Evolutionary conservation across 176 grass and related monocot species (phyloP).

Genomic region (Musa acuminata): DNA sequence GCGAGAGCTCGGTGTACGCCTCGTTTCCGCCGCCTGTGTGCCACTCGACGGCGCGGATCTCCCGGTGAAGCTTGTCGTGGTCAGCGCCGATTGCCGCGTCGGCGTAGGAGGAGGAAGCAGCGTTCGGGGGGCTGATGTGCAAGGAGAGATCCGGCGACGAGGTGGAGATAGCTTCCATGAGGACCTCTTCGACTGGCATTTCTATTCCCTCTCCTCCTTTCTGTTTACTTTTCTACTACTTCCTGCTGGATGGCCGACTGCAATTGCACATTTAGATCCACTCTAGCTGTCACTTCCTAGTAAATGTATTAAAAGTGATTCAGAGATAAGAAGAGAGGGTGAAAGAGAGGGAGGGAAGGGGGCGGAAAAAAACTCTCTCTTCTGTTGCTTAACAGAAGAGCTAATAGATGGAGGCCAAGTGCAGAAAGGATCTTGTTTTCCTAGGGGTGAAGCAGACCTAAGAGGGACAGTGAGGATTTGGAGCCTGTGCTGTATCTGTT

Average conservation of each 20-base stretch:
- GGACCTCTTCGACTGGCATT: background rate
- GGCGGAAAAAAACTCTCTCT: background rate
- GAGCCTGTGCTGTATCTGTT: background rate
- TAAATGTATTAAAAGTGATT: too few relatives aligned
- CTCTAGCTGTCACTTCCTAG: too few relatives aligned
- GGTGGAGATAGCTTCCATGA: slow-evolving; percentile 27
- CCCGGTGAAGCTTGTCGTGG: background rate
- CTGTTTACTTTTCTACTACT: background rate
- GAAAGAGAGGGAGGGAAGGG: background rate
- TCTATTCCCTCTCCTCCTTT: background rate
- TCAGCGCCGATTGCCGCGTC: background rate
- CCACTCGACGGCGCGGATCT: slow-evolving; percentile 4
- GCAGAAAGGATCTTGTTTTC: background rate
- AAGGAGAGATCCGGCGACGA: slow-evolving; percentile 31
- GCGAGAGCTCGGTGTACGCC: slow-evolving; percentile 1
- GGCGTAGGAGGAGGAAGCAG: background rate
- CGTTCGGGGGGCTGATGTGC: slow-evolving; percentile 31
- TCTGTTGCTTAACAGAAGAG: background rate
- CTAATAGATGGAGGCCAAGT: background rate
- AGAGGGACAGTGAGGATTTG: background rate
- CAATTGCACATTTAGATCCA: too few relatives aligned
- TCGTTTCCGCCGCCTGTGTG: background rate
- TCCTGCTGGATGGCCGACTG: too few relatives aligned
- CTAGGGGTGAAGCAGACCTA: background rate
- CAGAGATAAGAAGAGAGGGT: background rate